phyloP scores from a whole-genome alignment of 345 rosid genomes.

The Acer campestre region DNA sequence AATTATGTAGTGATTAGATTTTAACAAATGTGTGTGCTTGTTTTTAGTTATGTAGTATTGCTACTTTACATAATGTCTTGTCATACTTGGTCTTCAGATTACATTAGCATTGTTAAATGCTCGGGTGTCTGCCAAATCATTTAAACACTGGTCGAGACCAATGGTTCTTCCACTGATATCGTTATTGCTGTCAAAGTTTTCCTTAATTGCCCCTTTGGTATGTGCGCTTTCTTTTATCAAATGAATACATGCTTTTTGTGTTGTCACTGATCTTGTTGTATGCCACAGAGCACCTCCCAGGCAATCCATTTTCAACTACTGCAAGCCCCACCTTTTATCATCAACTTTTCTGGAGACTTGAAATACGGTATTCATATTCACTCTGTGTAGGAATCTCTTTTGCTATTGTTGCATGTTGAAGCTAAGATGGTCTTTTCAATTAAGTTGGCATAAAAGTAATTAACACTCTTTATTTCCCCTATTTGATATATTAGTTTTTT shows the following conservation, averaged over 20 bases:
- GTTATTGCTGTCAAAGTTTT: conserved; percentile 74
- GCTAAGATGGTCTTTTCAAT: conserved; percentile 11
- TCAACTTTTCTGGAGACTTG: conserved; percentile 83
- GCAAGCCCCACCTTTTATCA: conserved; percentile 68
- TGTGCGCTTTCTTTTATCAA: conserved; percentile 19
- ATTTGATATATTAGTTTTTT: not conserved
- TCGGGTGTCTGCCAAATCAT: conserved; percentile 71
- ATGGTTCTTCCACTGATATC: conserved; percentile 66
- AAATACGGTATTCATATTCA: conserved; percentile 62
- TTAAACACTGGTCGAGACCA: conserved; percentile 64
- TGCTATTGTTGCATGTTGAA: conserved; percentile 8
- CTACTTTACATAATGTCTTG: not conserved
- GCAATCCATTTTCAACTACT: conserved; percentile 82
- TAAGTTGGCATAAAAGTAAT: not conserved
- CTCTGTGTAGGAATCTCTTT: conserved; percentile 1
- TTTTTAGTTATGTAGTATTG: not conserved
- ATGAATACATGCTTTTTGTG: not conserved
- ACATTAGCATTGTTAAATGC: conserved; percentile 81
- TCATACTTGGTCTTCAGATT: conserved; percentile 48
- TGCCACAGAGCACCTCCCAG: conserved; percentile 69
- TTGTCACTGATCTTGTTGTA: conserved; percentile 20
- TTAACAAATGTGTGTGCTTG: not conserved
- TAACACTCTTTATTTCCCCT: not conserved
- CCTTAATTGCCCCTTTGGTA: conserved; percentile 84
- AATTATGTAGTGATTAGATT: not conserved